Evolutionary conservation across 2,329 filamentous ascomycete genomes (phyloP).

Genomic region (Ophiostoma populinum): DNA sequence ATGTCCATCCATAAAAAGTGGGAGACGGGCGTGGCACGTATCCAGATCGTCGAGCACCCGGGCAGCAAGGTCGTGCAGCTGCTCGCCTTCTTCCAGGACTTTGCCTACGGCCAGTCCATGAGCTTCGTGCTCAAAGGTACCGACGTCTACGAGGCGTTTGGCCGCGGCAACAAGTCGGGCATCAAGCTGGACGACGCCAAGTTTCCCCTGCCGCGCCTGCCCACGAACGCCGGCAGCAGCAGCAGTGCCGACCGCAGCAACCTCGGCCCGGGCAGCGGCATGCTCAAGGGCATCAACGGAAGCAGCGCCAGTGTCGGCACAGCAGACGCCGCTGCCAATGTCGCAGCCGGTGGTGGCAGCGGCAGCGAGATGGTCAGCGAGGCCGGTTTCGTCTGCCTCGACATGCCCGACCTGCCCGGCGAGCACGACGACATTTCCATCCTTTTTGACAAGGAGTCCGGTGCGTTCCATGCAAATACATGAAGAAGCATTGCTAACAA

Average conservation of each 20-base stretch:
- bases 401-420: slow-evolving; percentile 74
- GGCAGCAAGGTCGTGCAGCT: slow-evolving; percentile 56
- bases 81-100: slow-evolving; percentile 75
- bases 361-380: slow-evolving; percentile 18
- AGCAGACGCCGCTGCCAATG: slow-evolving; percentile 31
- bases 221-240: slow-evolving; percentile 23
- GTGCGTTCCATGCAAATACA: no score
- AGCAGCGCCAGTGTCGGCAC: slow-evolving; percentile 4
- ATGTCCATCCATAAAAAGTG: slow-evolving; percentile 90
- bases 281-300: slow-evolving; percentile 24
- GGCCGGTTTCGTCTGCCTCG: slow-evolving; percentile 62
- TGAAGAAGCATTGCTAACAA: slow-evolving; percentile 1
- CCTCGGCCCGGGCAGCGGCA: slow-evolving; percentile 32
- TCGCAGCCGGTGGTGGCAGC: not conserved
- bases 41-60: slow-evolving; percentile 62
- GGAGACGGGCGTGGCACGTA: slow-evolving; percentile 63
- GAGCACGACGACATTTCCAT: slow-evolving; percentile 88
- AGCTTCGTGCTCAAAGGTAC: slow-evolving; percentile 74
- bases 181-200: slow-evolving; percentile 79
- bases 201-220: slow-evolving; percentile 59
- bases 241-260: slow-evolving; percentile 3
- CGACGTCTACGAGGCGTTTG: slow-evolving; percentile 60
- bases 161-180: slow-evolving; percentile 49
- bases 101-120: slow-evolving; percentile 74
- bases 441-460: slow-evolving; percentile 61